A percentile compares a stretch with the other conserved stretches of the same genome.
These are phyloP conservation scores for Candida qinlingensis DNA, from an alignment of 805 yeast genomes.

Conservation along the genomic window DNA sequence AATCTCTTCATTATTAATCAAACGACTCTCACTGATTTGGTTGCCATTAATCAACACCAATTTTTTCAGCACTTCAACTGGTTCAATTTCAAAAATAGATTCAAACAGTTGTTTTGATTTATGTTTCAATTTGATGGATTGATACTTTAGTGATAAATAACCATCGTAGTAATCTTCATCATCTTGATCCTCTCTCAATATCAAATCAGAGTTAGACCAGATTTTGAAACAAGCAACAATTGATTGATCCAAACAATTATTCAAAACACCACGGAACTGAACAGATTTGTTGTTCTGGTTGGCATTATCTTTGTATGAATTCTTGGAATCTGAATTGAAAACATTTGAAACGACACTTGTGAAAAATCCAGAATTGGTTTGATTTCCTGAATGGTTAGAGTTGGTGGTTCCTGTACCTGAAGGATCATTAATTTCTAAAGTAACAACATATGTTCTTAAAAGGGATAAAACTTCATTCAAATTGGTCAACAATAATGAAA, in stretches of 20 bases:
- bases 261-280: slow-evolving; percentile 15
- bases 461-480: slow-evolving; percentile 57
- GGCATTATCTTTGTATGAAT: neutral
- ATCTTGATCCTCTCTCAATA: slow-evolving; percentile 14
- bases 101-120: slow-evolving; percentile 64
- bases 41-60: slow-evolving; percentile 37
- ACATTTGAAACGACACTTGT: slow-evolving; percentile 73
- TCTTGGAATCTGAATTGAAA: slow-evolving; percentile 58
- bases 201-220: slow-evolving; percentile 66
- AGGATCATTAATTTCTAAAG: slow-evolving; percentile 41
- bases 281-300: neutral
- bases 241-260: slow-evolving; percentile 55
- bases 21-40: neutral
- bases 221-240: slow-evolving; percentile 49
- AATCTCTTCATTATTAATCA: slow-evolving; percentile 14
- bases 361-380: slow-evolving; percentile 35
- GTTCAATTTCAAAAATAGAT: slow-evolving; percentile 58
- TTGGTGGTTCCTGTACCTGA: neutral
- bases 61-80: slow-evolving; percentile 66
- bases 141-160: slow-evolving; percentile 36
- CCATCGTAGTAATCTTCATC: slow-evolving; percentile 21
- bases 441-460: slow-evolving; percentile 35
- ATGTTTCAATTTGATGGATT: slow-evolving; percentile 59
- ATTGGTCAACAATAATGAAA: slow-evolving; percentile 46
- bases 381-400: slow-evolving; percentile 35